Evolutionary conservation across 192 early-diverging fungal genomes (phyloP), one percentile per base, ranked within the genome.

Genomic region (Powellomyces hirtus): DNA sequence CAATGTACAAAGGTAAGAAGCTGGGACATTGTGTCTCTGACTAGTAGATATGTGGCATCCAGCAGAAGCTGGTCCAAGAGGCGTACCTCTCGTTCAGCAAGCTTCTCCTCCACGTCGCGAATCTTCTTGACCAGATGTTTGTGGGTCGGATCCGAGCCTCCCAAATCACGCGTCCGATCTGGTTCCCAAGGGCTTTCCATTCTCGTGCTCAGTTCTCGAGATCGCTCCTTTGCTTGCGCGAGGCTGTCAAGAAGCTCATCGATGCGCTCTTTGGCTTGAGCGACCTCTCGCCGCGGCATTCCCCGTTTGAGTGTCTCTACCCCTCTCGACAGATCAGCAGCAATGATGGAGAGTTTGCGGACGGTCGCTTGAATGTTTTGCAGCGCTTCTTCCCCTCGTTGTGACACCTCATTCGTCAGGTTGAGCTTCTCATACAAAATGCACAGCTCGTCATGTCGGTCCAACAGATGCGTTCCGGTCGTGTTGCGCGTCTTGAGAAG

Each of bases 31-130:
- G n/a, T n/a, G n/a, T n/a, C n/a, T n/a, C n/a, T n/a, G n/a, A n/a
- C n/a, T n/a, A n/a, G n/a, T n/a, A n/a, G n/a, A n/a, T n/a, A n/a
- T n/a, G n/a, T n/a, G n/a, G n/a, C n/a, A n/a, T n/a, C n/a, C n/a
- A n/a, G n/a, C n/a, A n/a, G n/a, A n/a, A n/a, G n/a, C n/a, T n/a
- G n/a, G n/a, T n/a, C n/a, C n/a, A n/a, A n/a, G n/a, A n/a, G n/a
- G n/a, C n/a, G n/a, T 62, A 84, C 83, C 77, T 85, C 84, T 61
- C 76, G 87, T 46, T 86, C 79, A n/a, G 81, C 81, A 30, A 86
- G 67, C 56, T 75, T 38, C 64, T 75, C 77, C 59, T 86, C 85
- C 46, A 86, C 34, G 27, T 70, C 60, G 10, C 71, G 64, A 53
- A 86, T 86, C 62, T 81, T 84, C 57, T 80, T 59, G 8, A 76